These are phyloP conservation scores for Oryza glaberrima DNA, from an alignment of 176 grass and related monocot species.

Conservation along the genomic window DNA sequence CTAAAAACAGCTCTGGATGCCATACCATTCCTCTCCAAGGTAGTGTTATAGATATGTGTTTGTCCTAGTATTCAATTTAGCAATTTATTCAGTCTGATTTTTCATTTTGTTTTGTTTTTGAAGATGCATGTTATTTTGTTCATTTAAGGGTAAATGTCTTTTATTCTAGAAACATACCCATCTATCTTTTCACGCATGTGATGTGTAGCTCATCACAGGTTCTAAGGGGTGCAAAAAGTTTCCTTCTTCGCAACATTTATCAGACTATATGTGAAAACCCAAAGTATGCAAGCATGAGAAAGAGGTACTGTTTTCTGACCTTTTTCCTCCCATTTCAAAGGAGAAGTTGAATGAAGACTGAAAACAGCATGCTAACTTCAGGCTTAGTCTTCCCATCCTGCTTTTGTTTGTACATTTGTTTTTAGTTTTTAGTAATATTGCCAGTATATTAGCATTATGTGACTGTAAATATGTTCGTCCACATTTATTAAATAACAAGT, in stretches of 20 bases:
- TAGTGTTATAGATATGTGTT: constrained; percentile 26
- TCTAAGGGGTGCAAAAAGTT: constrained; percentile 88
- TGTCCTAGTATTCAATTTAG: constrained; percentile 5
- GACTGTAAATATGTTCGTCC: neutral
- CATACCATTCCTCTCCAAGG: constrained; percentile 92
- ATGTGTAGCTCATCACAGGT: constrained; percentile 53
- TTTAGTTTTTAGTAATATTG: constrained; percentile 17
- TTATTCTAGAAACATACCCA: constrained; percentile 11
- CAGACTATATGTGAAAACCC: constrained; percentile 87
- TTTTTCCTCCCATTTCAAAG: constrained; percentile 24
- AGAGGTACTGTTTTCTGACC: constrained; percentile 56
- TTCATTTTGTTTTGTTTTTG: constrained; percentile 8
- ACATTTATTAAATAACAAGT: neutral
- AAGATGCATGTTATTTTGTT: neutral
- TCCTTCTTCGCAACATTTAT: constrained; percentile 89
- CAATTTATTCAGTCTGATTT: constrained; percentile 9
- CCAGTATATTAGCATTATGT: constrained; percentile 25
- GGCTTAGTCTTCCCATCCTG: neutral
- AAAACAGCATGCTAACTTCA: neutral
- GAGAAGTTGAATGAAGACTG: constrained; percentile 2
- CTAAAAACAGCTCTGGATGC: constrained; percentile 94
- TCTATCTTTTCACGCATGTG: constrained; percentile 29
- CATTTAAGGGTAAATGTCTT: neutral
- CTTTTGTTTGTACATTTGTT: neutral
- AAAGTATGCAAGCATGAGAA: constrained; percentile 84